Percentiles rank a stretch among this genome's conserved stretches.
These are phyloP conservation scores for Parastagonospora avenae DNA, from an alignment of 2,329 filamentous ascomycete species.

Conservation along the genomic window DNA sequence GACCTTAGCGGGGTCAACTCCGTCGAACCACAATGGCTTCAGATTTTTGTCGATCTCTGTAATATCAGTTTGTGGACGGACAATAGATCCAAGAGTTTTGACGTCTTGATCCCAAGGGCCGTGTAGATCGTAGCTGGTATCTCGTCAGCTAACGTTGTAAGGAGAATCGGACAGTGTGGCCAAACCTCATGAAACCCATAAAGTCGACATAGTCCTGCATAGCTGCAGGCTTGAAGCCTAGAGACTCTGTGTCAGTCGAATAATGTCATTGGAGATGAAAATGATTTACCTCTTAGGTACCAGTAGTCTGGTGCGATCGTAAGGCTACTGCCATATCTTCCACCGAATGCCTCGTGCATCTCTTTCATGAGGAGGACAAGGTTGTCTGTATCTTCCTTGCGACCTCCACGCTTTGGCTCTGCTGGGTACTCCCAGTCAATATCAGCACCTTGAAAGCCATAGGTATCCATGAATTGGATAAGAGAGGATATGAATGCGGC, in stretches of 20 bases:
- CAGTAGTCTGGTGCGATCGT: slow-evolving; percentile 28
- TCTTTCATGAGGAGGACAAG: slow-evolving; percentile 24
- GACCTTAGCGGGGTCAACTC: slow-evolving; percentile 50
- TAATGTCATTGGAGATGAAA: no score
- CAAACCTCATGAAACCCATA: slow-evolving; percentile 24
- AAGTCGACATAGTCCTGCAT: slow-evolving; percentile 47
- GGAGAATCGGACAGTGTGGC: no score
- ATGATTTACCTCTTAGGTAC: no score
- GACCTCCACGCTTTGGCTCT: slow-evolving; percentile 44
- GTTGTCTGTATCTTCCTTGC: slow-evolving; percentile 38
- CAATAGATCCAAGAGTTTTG: slow-evolving; percentile 20
- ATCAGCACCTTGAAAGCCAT: slow-evolving; percentile 53
- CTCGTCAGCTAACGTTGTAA: no score
- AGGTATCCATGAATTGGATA: slow-evolving; percentile 47
- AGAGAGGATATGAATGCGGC: slow-evolving; percentile 47
- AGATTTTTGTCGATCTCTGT: slow-evolving; percentile 51
- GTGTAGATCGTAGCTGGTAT: slow-evolving; percentile 19
- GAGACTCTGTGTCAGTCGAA: no score
- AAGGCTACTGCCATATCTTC: slow-evolving; percentile 30
- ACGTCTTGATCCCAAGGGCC: slow-evolving; percentile 41
- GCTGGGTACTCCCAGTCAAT: slow-evolving; percentile 53
- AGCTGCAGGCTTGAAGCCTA: slow-evolving; percentile 34
- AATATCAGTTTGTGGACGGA: slow-evolving; percentile 50
- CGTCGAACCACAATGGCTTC: slow-evolving; percentile 54
- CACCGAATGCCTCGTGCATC: slow-evolving; percentile 18